phyloP scores from a whole-genome alignment of 78 protist species.

The Paratrimastix pyriformis region DNA sequence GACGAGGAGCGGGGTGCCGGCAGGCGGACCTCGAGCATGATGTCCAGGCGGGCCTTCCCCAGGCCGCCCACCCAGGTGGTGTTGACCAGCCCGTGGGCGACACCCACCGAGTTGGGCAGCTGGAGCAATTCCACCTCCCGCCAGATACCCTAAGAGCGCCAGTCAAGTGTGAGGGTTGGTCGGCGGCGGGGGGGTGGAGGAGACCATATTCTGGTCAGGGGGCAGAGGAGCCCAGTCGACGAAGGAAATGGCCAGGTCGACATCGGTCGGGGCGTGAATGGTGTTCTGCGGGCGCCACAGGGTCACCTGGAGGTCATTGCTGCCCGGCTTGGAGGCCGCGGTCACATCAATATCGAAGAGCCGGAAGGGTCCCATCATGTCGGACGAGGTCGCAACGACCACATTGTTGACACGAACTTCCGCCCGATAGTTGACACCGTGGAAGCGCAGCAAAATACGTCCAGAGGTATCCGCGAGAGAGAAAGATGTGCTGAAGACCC shows the following conservation, averaged over 20 bases:
- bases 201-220: constrained; percentile 20
- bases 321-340: not conserved
- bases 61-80: too few relatives aligned
- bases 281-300: not conserved
- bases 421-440: constrained; percentile 21
- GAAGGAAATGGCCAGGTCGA: constrained; percentile 19
- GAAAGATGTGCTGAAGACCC: not conserved
- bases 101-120: too few relatives aligned
- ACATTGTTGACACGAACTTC: constrained; percentile 8
- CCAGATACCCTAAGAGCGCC: too few relatives aligned
- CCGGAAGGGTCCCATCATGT: constrained; percentile 12
- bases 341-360: constrained; percentile 17
- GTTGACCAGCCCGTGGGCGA: too few relatives aligned
- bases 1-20: too few relatives aligned
- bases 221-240: constrained; percentile 23
- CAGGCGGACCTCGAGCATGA: too few relatives aligned
- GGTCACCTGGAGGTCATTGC: constrained; percentile 2
- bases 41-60: too few relatives aligned
- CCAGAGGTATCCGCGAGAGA: not conserved
- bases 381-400: not conserved
- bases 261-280: not conserved
- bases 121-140: too few relatives aligned
- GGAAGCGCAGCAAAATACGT: not conserved
- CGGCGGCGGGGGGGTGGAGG: too few relatives aligned
- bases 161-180: too few relatives aligned